phyloP scores from a whole-genome alignment of 257 asterid genomes.

The Anisodus tanguticus region DNA sequence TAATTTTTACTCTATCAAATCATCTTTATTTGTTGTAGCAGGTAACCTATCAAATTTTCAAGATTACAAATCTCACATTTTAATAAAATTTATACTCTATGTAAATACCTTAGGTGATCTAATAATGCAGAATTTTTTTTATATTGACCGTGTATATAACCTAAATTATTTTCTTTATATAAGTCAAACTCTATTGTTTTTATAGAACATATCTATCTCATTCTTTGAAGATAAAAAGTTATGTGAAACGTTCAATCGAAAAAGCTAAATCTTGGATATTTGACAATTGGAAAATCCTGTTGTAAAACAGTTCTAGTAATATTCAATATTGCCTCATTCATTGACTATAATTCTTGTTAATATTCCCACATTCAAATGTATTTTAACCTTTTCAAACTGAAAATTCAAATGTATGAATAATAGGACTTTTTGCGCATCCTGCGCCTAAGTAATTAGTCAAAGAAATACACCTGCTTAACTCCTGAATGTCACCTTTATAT shows the following conservation, averaged over 20 bases:
- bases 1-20: neutral
- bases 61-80: neutral
- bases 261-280: slow-evolving; percentile 11
- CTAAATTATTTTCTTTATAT: neutral
- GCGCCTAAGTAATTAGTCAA: neutral
- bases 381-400: slow-evolving; percentile 18
- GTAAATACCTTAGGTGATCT: too few species aligned
- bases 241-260: neutral
- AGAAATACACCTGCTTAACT: neutral
- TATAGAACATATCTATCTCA: neutral
- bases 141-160: neutral
- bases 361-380: neutral
- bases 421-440: neutral
- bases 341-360: slow-evolving; percentile 16
- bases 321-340: slow-evolving; percentile 21
- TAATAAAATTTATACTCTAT: neutral
- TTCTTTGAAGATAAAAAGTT: slow-evolving; percentile 1
- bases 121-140: too few species aligned
- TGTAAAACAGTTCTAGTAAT: neutral
- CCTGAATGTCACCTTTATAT: neutral
- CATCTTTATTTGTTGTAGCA: neutral
- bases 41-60: neutral
- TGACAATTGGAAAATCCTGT: neutral
- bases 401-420: slow-evolving; percentile 19
- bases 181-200: neutral